phyloP scores from a whole-genome alignment of 345 rosid species.

The Eucalyptus rudis region DNA sequence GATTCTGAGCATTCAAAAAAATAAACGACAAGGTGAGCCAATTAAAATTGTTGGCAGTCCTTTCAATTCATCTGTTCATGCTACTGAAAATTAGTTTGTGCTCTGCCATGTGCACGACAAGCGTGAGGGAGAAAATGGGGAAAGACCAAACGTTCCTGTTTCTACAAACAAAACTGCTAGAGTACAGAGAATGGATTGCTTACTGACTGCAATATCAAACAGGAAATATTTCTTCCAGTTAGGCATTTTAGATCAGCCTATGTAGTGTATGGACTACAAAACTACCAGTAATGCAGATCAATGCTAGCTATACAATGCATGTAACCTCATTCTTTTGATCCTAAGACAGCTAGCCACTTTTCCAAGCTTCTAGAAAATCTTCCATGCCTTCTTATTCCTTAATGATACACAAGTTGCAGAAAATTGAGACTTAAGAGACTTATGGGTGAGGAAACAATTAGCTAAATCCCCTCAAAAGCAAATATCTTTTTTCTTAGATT shows the following conservation, averaged over 20 bases:
- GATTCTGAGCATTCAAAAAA: background rate
- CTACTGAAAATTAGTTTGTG: background rate
- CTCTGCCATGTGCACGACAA: background rate
- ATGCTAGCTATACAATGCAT: background rate
- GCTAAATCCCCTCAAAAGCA: background rate
- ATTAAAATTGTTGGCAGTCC: background rate
- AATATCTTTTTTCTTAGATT: background rate
- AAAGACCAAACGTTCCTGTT: background rate
- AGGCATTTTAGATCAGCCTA: background rate
- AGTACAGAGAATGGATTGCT: background rate
- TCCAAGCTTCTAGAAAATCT: background rate
- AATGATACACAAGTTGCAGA: background rate
- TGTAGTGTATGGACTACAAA: background rate
- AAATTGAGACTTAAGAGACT: background rate
- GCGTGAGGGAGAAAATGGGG: background rate
- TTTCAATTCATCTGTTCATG: background rate
- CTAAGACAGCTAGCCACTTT: background rate
- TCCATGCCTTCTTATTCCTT: background rate
- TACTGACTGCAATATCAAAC: background rate
- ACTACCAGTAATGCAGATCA: background rate
- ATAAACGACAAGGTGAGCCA: background rate
- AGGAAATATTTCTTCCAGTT: background rate
- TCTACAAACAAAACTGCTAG: background rate
- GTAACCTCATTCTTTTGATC: background rate
- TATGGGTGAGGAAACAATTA: background rate